phyloP scores from a whole-genome alignment of 164 flowering plant genomes.

The Kalanchoe fedtschenkoi region DNA sequence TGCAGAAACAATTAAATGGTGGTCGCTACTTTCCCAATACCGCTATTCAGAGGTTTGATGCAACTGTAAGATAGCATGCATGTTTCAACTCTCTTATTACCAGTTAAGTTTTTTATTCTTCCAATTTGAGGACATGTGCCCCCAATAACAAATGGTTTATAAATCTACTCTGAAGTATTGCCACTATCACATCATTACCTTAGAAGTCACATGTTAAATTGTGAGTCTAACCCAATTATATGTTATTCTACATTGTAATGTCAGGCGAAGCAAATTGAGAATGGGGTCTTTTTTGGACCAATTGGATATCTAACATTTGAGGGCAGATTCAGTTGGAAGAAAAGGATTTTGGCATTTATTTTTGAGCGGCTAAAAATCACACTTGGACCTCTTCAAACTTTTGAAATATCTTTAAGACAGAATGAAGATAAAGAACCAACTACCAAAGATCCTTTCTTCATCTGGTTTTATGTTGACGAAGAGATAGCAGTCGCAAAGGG shows the following conservation, averaged over 20 bases:
- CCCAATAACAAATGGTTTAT: too few species aligned
- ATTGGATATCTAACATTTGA: constrained; percentile 74
- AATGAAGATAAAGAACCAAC: constrained; percentile 63
- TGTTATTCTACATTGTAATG: not conserved
- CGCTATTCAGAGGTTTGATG: constrained; percentile 93
- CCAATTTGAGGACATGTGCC: too few species aligned
- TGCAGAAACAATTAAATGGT: constrained; percentile 42
- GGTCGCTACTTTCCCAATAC: constrained; percentile 87
- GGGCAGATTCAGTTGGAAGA: constrained; percentile 85
- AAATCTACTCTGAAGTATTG: not conserved
- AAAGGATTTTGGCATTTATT: constrained; percentile 65
- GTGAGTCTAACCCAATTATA: not conserved
- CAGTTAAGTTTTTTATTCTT: too few species aligned
- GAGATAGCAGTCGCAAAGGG: constrained; percentile 93
- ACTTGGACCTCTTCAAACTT: constrained; percentile 65
- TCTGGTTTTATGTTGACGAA: constrained; percentile 87
- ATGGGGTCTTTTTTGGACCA: constrained; percentile 83
- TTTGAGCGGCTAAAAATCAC: constrained; percentile 71
- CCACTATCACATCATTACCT: not conserved
- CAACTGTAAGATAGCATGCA: constrained; percentile 91
- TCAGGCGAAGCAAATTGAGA: constrained; percentile 84
- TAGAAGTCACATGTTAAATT: not conserved
- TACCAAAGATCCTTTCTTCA: constrained; percentile 81
- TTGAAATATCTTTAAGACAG: constrained; percentile 58
- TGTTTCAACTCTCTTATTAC: not conserved